Evolutionary conservation across 139 green algal species (phyloP).

Genomic region (Chlamydomonas incerta): DNA sequence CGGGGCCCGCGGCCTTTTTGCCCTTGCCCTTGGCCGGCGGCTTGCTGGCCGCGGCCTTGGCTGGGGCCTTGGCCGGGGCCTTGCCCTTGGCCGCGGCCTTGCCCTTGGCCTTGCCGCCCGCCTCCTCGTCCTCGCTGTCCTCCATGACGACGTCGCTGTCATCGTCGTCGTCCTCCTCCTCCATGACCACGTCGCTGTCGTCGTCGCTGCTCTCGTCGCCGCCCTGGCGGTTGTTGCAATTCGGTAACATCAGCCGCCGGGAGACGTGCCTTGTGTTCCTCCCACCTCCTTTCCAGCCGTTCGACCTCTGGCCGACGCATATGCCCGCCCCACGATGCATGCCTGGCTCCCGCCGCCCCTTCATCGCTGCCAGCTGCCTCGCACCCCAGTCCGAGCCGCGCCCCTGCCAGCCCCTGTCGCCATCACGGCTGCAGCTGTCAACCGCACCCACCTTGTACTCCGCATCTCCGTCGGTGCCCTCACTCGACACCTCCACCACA

Average conservation of each 20-base stretch:
- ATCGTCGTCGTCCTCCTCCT: background rate
- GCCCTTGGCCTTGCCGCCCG: background rate
- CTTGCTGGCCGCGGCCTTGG: background rate
- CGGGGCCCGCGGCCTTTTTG: background rate
- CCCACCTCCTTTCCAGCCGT: too few species aligned
- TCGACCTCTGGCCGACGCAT: too few species aligned
- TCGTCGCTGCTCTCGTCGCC: background rate
- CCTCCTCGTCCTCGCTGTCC: background rate
- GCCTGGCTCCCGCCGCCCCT: too few species aligned
- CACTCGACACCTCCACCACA: background rate
- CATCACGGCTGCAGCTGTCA: too few species aligned
- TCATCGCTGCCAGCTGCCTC: too few species aligned
- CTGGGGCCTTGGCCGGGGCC: background rate
- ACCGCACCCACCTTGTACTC: background rate
- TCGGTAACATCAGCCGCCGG: too few species aligned
- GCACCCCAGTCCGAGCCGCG: too few species aligned
- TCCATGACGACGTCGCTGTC: background rate
- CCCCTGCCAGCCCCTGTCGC: too few species aligned
- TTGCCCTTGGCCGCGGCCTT: background rate
- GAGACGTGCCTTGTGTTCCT: too few species aligned
- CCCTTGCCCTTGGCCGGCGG: background rate
- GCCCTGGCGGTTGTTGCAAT: too few species aligned
- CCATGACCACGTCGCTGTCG: conserved; percentile 18
- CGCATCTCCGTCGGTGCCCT: background rate
- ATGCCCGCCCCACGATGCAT: too few species aligned